Evolutionary conservation across 352 stramenopile species (phyloP).

Genomic region (Phytophthora palmivora): DNA sequence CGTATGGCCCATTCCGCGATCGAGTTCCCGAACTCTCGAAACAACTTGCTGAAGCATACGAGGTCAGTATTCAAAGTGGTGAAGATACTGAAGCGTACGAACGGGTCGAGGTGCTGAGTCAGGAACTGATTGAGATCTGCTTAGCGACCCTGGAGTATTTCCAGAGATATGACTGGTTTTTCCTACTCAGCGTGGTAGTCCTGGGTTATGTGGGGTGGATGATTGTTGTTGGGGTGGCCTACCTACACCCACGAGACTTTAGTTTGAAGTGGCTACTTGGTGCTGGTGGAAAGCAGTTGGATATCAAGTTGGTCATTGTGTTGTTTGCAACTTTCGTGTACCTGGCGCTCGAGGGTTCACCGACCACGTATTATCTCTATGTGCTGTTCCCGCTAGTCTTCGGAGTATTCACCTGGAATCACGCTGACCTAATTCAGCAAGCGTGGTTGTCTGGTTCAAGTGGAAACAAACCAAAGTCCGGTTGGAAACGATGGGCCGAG

Average conservation of each 20-base stretch:
- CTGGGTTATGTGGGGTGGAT: conserved; percentile 85
- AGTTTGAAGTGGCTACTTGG: conserved; percentile 38
- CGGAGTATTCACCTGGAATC: too few relatives aligned
- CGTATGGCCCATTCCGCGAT: conserved; percentile 59
- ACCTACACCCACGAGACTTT: conserved; percentile 53
- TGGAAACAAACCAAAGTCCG: too few relatives aligned
- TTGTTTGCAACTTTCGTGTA: conserved; percentile 50
- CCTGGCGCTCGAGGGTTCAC: conserved; percentile 66
- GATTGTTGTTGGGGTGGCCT: conserved; percentile 59
- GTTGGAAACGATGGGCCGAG: too few relatives aligned
- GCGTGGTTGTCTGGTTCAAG: too few relatives aligned
- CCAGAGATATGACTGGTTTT: conserved; percentile 87
- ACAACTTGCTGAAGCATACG: conserved; percentile 39
- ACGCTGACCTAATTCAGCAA: too few relatives aligned
- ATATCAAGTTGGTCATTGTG: conserved; percentile 31
- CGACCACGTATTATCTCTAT: conserved; percentile 85
- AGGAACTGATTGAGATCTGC: conserved; percentile 79
- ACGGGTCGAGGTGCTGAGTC: conserved; percentile 55
- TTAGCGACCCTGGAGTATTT: conserved; percentile 81
- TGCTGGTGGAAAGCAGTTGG: conserved; percentile 30
- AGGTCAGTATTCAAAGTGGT: conserved; percentile 9
- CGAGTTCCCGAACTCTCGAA: conserved; percentile 37
- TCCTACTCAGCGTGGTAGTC: conserved; percentile 79
- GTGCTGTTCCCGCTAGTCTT: conserved; percentile 73
- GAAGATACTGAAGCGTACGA: conserved; percentile 18